phyloP scores from a whole-genome alignment of 768 basidiomycete species.

The Calvatia gigantea region DNA sequence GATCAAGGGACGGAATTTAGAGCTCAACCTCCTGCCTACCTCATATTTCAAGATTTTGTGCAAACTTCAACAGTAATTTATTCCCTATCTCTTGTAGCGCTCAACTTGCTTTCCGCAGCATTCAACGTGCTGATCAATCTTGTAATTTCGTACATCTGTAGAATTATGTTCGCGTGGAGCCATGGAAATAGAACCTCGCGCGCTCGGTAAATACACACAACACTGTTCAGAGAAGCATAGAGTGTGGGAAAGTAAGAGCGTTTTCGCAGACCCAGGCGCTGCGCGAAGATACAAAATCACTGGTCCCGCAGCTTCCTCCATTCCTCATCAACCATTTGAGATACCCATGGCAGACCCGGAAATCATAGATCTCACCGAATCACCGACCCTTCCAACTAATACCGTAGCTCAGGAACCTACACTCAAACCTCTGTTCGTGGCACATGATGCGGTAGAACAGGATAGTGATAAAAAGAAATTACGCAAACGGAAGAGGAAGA shows the following conservation, averaged over 20 bases:
- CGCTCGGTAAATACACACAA: neutral
- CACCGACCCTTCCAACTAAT: constrained; percentile 1
- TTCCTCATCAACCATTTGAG: neutral
- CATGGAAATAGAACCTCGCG: neutral
- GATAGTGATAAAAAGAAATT: constrained; percentile 15
- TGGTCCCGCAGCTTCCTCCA: neutral
- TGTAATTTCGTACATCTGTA: neutral
- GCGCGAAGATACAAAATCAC: neutral
- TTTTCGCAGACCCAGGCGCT: neutral
- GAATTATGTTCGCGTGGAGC: neutral
- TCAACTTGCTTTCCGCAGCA: neutral
- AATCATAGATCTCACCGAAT: constrained; percentile 32
- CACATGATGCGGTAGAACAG: neutral
- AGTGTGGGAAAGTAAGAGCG: neutral
- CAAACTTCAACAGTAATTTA: neutral
- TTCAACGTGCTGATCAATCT: neutral
- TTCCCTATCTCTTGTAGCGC: constrained; percentile 1
- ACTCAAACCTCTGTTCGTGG: neutral
- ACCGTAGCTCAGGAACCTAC: neutral
- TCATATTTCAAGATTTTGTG: neutral
- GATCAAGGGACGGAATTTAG: neutral
- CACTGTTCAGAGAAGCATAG: neutral
- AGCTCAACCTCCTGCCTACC: neutral
- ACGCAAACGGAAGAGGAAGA: constrained; percentile 20
- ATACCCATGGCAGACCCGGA: constrained; percentile 14